phyloP scores from a whole-genome alignment of 306 rosid species.

The Quercus variabilis region DNA sequence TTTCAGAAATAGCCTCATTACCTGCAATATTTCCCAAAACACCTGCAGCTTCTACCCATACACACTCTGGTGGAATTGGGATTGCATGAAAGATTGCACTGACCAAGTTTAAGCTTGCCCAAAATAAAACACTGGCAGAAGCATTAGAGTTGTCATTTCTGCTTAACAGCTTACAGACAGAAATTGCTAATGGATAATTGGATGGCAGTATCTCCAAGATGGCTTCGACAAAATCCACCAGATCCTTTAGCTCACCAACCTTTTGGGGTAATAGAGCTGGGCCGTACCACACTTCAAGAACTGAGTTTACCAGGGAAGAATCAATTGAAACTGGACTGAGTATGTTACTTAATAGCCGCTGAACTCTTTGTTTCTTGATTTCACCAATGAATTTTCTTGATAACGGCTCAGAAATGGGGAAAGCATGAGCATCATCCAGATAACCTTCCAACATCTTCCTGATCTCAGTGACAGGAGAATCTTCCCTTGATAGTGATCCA shows the following conservation, averaged over 20 bases:
- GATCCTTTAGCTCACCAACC: slow-evolving; percentile 43
- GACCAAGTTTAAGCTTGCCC: slow-evolving; percentile 84
- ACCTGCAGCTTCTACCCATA: slow-evolving; percentile 80
- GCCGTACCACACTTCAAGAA: slow-evolving; percentile 76
- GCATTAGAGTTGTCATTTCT: slow-evolving; percentile 27
- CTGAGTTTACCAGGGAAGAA: slow-evolving; percentile 55
- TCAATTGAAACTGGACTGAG: slow-evolving; percentile 60
- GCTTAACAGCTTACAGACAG: slow-evolving; percentile 59
- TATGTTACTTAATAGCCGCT: slow-evolving; percentile 50
- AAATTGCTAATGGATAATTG: slow-evolving; percentile 63
- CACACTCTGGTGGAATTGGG: slow-evolving; percentile 77
- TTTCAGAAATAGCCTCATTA: slow-evolving; percentile 44
- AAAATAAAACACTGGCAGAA: slow-evolving; percentile 53
- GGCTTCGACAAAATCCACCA: slow-evolving; percentile 89
- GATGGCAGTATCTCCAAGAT: slow-evolving; percentile 69
- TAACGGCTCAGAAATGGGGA: slow-evolving; percentile 43
- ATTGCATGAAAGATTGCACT: slow-evolving; percentile 62
- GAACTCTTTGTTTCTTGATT: slow-evolving; percentile 77
- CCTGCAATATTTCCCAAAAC: slow-evolving; percentile 50
- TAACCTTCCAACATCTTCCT: slow-evolving; percentile 59
- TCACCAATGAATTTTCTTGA: slow-evolving; percentile 56
- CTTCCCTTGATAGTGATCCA: slow-evolving; percentile 46
- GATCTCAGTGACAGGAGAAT: slow-evolving; percentile 34
- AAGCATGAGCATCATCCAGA: slow-evolving; percentile 37
- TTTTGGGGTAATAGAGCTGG: slow-evolving; percentile 65